Percentiles rank a stretch among this genome's conserved stretches.
Evolutionary conservation across 1,284 basidiomycete species (phyloP).

Genomic region (Wolfiporia cocos): DNA sequence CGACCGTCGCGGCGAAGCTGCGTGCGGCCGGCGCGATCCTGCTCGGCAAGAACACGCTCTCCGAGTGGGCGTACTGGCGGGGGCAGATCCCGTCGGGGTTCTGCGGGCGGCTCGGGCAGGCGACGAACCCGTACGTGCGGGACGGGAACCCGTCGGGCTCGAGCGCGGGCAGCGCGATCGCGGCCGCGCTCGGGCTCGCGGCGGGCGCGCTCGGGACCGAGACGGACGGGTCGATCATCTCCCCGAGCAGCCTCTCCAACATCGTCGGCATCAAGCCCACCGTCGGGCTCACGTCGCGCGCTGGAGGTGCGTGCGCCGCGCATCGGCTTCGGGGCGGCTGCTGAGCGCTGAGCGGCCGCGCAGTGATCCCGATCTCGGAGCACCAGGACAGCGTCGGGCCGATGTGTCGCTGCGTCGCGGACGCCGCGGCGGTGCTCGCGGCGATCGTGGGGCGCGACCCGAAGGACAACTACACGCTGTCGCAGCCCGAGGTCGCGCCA

Average conservation of each 20-base stretch:
- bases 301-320: slow-evolving; percentile 37
- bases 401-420: slow-evolving; percentile 40
- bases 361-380: slow-evolving; percentile 44
- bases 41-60: slow-evolving; percentile 62
- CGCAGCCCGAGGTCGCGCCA: slow-evolving; percentile 33
- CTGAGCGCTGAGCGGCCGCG: neutral
- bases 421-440: slow-evolving; percentile 37
- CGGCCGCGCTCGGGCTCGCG: slow-evolving; percentile 55
- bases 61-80: slow-evolving; percentile 57
- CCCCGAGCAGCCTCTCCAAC: slow-evolving; percentile 36
- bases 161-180: slow-evolving; percentile 58
- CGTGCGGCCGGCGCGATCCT: slow-evolving; percentile 65
- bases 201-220: slow-evolving; percentile 58
- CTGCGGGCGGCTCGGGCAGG: slow-evolving; percentile 63
- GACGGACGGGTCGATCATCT: slow-evolving; percentile 60
- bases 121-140: slow-evolving; percentile 53
- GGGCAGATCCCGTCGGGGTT: slow-evolving; percentile 54
- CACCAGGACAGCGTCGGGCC: slow-evolving; percentile 47
- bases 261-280: slow-evolving; percentile 49
- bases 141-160: slow-evolving; percentile 59
- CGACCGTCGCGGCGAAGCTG: slow-evolving; percentile 53
- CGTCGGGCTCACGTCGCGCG: slow-evolving; percentile 42
- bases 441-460: slow-evolving; percentile 40
- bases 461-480: slow-evolving; percentile 37
- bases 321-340: neutral